Conservation (phyloP, 331 rosid species). For the Pyrus hybrid region DNA sequence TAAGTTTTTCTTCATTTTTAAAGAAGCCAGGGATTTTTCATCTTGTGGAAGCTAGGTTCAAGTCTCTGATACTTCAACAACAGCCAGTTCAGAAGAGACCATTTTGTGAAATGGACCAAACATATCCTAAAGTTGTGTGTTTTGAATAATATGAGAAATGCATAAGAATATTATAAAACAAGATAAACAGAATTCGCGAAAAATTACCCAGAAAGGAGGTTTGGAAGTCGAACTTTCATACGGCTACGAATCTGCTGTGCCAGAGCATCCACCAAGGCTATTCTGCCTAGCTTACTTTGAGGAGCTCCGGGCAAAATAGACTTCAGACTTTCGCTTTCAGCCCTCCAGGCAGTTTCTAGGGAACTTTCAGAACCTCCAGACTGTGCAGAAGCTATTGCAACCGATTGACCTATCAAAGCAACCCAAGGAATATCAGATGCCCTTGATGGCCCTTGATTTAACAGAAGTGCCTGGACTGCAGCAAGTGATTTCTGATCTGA, state of each 20-base stretch:
- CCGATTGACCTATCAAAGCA: slow-evolving; percentile 97
- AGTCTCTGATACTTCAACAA: neutral
- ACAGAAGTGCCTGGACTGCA: slow-evolving; percentile 88
- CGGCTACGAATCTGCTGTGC: slow-evolving; percentile 80
- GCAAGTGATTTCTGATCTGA: slow-evolving; percentile 84
- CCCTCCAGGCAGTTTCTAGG: slow-evolving; percentile 93
- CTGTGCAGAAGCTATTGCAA: slow-evolving; percentile 82
- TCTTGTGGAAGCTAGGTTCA: neutral
- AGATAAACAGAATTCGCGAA: neutral
- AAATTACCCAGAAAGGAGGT: slow-evolving; percentile 75
- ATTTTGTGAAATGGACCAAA: neutral
- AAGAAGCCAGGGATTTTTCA: neutral
- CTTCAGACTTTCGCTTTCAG: slow-evolving; percentile 93
- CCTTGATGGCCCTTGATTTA: slow-evolving; percentile 86
- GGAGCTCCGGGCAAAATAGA: slow-evolving; percentile 93
- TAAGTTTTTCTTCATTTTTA: neutral
- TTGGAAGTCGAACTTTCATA: slow-evolving; percentile 91
- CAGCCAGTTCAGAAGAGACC: neutral
- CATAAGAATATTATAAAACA: neutral
- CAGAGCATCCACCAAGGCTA: slow-evolving; percentile 92
- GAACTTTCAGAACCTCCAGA: slow-evolving; percentile 88
- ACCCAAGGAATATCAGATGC: slow-evolving; percentile 92
- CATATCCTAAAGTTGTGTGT: neutral
- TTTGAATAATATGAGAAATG: neutral
- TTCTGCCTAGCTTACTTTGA: slow-evolving; percentile 92